Conservation (phyloP, 805 yeast genomes). For the Kluyveromyces siamensis region DNA sequence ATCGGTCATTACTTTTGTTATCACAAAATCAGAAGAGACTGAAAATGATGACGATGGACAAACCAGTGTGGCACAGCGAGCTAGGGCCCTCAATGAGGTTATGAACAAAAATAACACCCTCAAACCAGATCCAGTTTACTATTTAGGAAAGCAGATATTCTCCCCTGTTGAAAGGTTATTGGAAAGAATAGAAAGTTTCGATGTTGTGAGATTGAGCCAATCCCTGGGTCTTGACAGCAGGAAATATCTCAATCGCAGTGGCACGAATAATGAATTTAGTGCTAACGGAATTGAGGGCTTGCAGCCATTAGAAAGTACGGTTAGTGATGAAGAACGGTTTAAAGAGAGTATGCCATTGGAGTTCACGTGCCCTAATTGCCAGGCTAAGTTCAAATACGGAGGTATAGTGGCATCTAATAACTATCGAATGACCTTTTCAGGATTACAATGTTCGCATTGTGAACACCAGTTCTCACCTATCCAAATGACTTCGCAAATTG, state of each 20-base stretch:
- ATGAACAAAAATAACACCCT: conserved; percentile 41
- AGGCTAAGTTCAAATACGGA: conserved; percentile 51
- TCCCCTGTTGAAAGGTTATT: conserved; percentile 86
- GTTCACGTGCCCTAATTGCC: conserved; percentile 54
- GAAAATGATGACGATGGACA: conserved; percentile 22
- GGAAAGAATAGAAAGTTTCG: conserved; percentile 80
- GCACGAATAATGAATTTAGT: conserved; percentile 18
- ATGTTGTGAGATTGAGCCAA: conserved; percentile 65
- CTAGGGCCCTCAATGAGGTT: conserved; percentile 73
- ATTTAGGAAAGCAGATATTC: conserved; percentile 79
- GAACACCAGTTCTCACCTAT: conserved; percentile 40
- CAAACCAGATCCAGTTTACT: conserved; percentile 67
- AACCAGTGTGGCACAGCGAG: conserved; percentile 61
- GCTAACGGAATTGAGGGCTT: conserved; percentile 33
- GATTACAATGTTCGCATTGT: conserved; percentile 64
- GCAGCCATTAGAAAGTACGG: conserved; percentile 72
- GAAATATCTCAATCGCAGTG: conserved; percentile 39
- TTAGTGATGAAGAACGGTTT: conserved; percentile 77
- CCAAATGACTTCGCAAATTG: conserved; percentile 63
- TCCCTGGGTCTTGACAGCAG: conserved; percentile 70
- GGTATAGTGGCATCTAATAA: conserved; percentile 62
- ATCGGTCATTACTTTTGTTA: conserved; percentile 79
- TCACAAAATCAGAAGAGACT: conserved; percentile 41
- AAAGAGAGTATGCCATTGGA: conserved; percentile 47
- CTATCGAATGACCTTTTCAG: conserved; percentile 55